Base-by-base conservation (phyloP, 2,329 filamentous ascomycete genomes). In the Dactylellina haptotyla region DNA sequence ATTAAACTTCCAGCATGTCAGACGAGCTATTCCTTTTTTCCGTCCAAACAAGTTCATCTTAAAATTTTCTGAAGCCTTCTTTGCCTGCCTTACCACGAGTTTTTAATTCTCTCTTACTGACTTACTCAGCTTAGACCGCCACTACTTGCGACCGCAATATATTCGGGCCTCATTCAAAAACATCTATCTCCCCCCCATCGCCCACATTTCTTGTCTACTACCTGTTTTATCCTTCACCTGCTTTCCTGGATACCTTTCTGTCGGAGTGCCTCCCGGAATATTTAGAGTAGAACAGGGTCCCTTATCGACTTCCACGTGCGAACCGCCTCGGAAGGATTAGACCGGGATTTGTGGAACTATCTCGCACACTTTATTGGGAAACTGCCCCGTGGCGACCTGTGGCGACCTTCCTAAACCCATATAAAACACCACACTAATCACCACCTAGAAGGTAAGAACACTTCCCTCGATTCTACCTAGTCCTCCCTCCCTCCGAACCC, bases 241-340 rank as follows among this genome's bases (percentile, higher is more conserved):
- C 67, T 72, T 46, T 72, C 53, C 59, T 48, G 18, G 59, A 65
- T 45, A 54, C n/a, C 25, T 26, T 53, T 41, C 20, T 65, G 67
- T 72, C 67, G 67, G 67, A 72, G 67, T 72, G 67, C 67, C 67
- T 72, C 53, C 67, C 59, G 59, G 58, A 48, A 39, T 45, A 54
- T 61, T 65, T 16, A 53, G 34, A 53, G 46, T 39, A 37, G 46
- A 45, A 26, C 46, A 46, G 46, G 32, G 50, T 46, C 59, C 59
- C 59, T 64, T 72, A 72, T 61, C 59, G 43, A 43, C 43, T 72
- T 65, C 67, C 67, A 72, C 67, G 67, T 72, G 67, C 51, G 53
- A 72, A 50, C 46, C 59, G 53, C 53, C 66, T 54, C 58, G 43
- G 66, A 64, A 63, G 50, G 56, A 59, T 72, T 72, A 58, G 59